Percentiles rank a stretch among this genome's conserved stretches.
These are phyloP conservation scores for Proliferodiscus dingleyae DNA, from an alignment of 2,329 filamentous ascomycete species.

Conservation along the genomic window DNA sequence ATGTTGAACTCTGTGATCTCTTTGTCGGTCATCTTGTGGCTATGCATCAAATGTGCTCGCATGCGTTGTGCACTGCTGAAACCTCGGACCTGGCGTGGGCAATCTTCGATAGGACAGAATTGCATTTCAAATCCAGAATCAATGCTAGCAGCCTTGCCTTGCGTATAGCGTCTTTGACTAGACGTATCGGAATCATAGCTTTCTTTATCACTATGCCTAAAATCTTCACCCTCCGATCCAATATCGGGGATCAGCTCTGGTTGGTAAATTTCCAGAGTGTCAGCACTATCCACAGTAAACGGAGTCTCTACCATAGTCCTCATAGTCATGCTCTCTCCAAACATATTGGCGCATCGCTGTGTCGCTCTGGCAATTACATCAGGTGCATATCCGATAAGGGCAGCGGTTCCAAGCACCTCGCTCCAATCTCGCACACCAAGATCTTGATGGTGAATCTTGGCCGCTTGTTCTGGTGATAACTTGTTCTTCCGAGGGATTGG, in stretches of 20 bases:
- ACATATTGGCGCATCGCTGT: constrained; percentile 69
- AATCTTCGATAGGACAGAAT: constrained; percentile 36
- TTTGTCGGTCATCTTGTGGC: constrained; percentile 42
- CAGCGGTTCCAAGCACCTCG: constrained; percentile 74
- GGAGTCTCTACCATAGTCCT: constrained; percentile 27
- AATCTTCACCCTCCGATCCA: background rate
- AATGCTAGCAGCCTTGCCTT: too few relatives aligned
- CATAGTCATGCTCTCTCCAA: constrained; percentile 63
- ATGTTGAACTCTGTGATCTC: constrained; percentile 46
- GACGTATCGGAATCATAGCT: background rate
- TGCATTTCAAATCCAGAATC: too few relatives aligned
- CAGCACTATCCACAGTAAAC: constrained; percentile 7
- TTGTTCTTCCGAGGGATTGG: constrained; percentile 10
- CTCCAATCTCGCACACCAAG: constrained; percentile 64
- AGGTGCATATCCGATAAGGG: constrained; percentile 64
- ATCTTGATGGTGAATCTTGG: constrained; percentile 8
- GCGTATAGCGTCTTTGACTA: too few relatives aligned
- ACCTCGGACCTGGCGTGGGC: constrained; percentile 32
- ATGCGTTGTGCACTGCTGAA: constrained; percentile 37
- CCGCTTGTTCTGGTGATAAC: constrained; percentile 6
- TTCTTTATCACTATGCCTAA: too few relatives aligned
- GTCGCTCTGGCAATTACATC: constrained; percentile 63
- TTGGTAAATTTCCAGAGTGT: constrained; percentile 18
- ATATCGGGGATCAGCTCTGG: constrained; percentile 24
- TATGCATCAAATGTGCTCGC: constrained; percentile 39